Base-by-base conservation (phyloP, 1,284 basidiomycete species). In the Omphalotus olearius region DNA sequence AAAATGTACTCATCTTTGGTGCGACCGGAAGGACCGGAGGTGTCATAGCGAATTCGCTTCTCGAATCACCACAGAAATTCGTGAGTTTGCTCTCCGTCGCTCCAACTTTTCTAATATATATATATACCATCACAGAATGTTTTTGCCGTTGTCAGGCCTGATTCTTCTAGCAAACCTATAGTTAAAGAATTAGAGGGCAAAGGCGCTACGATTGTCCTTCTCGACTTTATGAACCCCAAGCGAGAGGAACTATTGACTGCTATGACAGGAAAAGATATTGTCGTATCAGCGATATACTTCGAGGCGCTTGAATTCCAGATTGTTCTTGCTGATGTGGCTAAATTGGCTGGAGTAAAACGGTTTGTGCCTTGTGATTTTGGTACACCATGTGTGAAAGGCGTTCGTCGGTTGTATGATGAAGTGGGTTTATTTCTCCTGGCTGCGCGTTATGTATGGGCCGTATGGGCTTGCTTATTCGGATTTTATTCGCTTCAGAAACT, bases 291-390 rank as follows among this genome's bases (percentile, higher is more conserved):
- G 7, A 36, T 39, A 6, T 25, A 44, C 14, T 37, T 37, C 33
- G 11, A 33, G 4, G n/a, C 13, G 17, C 23, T 50, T n/a, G 30
- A 35, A 1, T 9, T 37, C 9, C 52, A 54, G 20, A 37, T 23
- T 20, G 20, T 17, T 9, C 52, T 54, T 10, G 38, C 45, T 9
- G 13, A 39, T 26, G 52, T 47, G 9, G 52, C 48, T 11, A 54
- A 54, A 41, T 25, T n/a, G 16, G 52, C 47, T 13, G 30, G 36
- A 16, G 47, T 54, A 4, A 50, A 54, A 37, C 38, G 52, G 3
- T 45, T 54, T 26, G 25, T 54, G 38, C 52, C 52, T 13, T 45
- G 47, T 9, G 47, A 54, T 26, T 54, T 54, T 44, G 51, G 46
- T 3, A 25, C 30, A 16, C 37, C 25, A 18, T 23, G 38, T 5